Percentiles rank a stretch among this genome's conserved stretches.
phyloP scores from a whole-genome alignment of 805 yeast species.

The Myxozyma melibiosi region DNA sequence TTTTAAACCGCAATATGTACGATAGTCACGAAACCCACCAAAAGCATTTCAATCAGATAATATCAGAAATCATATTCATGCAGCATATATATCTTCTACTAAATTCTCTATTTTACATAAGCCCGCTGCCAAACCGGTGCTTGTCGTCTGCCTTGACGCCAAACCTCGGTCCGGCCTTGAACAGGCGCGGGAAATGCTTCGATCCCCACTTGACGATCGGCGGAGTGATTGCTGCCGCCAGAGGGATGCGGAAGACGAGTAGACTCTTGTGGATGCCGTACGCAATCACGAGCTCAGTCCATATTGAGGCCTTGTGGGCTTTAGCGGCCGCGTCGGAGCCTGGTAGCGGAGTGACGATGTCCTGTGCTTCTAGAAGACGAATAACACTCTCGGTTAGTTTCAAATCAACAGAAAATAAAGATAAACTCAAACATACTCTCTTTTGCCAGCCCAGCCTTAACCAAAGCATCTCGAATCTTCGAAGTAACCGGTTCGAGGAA shows the following conservation, averaged over 20 bases:
- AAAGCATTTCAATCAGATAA: too few relatives aligned
- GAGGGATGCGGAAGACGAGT: slow-evolving; percentile 73
- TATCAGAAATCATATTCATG: too few relatives aligned
- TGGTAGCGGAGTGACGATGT: not conserved
- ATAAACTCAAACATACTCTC: not conserved
- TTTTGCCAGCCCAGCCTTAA: slow-evolving; percentile 5
- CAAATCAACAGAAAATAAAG: not conserved
- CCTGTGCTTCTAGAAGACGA: not conserved
- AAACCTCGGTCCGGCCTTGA: slow-evolving; percentile 11
- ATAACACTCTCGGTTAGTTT: not conserved
- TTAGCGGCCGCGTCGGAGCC: slow-evolving; percentile 36
- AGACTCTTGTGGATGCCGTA: slow-evolving; percentile 91
- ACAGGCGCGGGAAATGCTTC: slow-evolving; percentile 57
- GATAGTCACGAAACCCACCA: not conserved
- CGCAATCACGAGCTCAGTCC: slow-evolving; percentile 87
- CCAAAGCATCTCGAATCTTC: slow-evolving; percentile 9
- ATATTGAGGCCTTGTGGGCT: slow-evolving; percentile 45
- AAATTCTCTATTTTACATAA: too few relatives aligned
- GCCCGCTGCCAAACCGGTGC: slow-evolving; percentile 22
- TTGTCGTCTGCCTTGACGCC: slow-evolving; percentile 26
- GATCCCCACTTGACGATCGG: slow-evolving; percentile 77
- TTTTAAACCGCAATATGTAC: not conserved
- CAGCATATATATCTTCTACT: not conserved
- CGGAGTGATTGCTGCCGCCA: slow-evolving; percentile 92
- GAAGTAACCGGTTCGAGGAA: slow-evolving; percentile 13